phyloP scores from a whole-genome alignment of 2,329 filamentous ascomycete species.

The Xylariaceae sp. region DNA sequence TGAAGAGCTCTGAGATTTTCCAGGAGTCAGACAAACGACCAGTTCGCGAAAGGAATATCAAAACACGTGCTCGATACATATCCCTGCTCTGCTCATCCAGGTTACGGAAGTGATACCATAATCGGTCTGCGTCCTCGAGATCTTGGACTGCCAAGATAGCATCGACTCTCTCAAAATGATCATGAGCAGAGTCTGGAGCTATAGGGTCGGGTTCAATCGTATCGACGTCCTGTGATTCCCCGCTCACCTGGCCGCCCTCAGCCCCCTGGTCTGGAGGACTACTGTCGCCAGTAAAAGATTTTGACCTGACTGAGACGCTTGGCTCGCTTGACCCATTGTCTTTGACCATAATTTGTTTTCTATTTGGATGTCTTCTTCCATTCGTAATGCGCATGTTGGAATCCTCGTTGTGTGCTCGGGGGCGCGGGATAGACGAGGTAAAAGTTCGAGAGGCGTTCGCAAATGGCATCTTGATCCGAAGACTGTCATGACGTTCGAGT shows the following conservation, averaged over 20 bases:
- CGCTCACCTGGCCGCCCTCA: too few relatives aligned
- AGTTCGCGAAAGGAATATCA: constrained; percentile 40
- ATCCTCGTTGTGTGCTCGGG: too few relatives aligned
- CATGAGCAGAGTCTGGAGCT: background rate
- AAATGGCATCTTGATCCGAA: constrained; percentile 21
- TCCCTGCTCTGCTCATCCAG: constrained; percentile 29
- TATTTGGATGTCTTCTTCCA: too few relatives aligned
- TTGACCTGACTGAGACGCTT: too few relatives aligned
- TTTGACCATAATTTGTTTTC: too few relatives aligned
- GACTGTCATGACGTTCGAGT: constrained; percentile 21
- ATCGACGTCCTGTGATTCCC: too few relatives aligned
- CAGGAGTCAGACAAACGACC: constrained; percentile 38
- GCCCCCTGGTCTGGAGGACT: too few relatives aligned
- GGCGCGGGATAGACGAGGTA: constrained; percentile 4
- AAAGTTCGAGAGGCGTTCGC: constrained; percentile 20
- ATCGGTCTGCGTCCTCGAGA: constrained; percentile 26
- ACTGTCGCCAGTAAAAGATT: too few relatives aligned
- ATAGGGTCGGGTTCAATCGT: too few relatives aligned
- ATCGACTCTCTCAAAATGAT: constrained; percentile 15
- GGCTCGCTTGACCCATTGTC: too few relatives aligned
- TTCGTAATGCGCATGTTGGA: too few relatives aligned
- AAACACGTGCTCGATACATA: constrained; percentile 27
- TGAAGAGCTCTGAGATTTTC: constrained; percentile 42
- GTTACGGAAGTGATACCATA: constrained; percentile 40
- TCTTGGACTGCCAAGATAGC: constrained; percentile 13